phyloP scores from a whole-genome alignment of 2,329 filamentous ascomycete genomes.

The Trichoderma polysporum region DNA sequence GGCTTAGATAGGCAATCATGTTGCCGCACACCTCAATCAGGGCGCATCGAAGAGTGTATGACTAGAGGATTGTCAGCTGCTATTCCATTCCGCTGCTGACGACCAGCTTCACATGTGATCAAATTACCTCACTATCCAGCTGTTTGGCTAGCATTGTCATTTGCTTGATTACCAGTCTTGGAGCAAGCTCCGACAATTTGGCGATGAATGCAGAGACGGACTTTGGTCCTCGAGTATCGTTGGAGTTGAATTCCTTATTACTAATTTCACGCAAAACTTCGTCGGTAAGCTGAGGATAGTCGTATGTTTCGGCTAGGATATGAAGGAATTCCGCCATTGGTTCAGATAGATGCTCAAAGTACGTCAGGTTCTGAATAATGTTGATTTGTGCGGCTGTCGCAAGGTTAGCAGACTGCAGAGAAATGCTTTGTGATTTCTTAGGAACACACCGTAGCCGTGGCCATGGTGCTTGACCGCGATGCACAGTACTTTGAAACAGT shows the following conservation, averaged over 20 bases:
- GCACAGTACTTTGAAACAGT: slow-evolving; percentile 94
- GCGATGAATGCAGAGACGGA: slow-evolving; percentile 93
- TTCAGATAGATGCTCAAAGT: slow-evolving; percentile 98
- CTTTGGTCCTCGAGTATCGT: slow-evolving; percentile 92
- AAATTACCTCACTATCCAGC: slow-evolving; percentile 82
- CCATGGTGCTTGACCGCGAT: slow-evolving; percentile 97
- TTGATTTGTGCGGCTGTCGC: slow-evolving; percentile 84
- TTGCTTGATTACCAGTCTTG: slow-evolving; percentile 91
- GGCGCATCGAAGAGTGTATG: slow-evolving; percentile 88
- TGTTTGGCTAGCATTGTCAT: slow-evolving; percentile 95
- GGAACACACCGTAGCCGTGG: slow-evolving; percentile 80
- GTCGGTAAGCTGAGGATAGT: slow-evolving; percentile 91
- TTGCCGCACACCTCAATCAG: slow-evolving; percentile 98
- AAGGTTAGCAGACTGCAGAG: slow-evolving; percentile 30
- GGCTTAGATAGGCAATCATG: slow-evolving; percentile 85
- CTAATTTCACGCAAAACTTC: slow-evolving; percentile 92
- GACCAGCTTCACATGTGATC: slow-evolving; percentile 23
- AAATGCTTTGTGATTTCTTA: not conserved
- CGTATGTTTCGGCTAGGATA: slow-evolving; percentile 94
- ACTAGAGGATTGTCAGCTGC: slow-evolving; percentile 45
- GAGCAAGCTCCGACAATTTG: slow-evolving; percentile 88
- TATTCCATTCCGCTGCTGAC: not conserved
- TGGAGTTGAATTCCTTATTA: slow-evolving; percentile 97
- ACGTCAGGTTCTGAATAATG: slow-evolving; percentile 95
- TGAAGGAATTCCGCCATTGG: slow-evolving; percentile 98